Conservation (phyloP, 805 yeast genomes). For the Candida oleophila region DNA sequence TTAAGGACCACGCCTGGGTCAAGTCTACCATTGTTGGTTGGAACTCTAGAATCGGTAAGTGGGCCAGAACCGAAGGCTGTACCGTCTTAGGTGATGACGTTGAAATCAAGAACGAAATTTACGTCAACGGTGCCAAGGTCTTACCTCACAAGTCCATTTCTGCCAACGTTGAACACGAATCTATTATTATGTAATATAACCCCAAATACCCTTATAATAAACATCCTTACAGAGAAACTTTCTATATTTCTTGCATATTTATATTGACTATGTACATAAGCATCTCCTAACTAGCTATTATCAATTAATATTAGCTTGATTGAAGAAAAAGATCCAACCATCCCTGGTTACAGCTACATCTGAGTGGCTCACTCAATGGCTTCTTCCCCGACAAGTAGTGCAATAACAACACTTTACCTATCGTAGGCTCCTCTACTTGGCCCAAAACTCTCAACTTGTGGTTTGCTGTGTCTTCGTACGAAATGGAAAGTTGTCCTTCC, state of each 20-base stretch:
- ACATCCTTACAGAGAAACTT: neutral
- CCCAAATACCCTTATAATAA: neutral
- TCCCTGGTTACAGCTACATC: conserved; percentile 41
- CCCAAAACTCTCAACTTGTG: conserved; percentile 47
- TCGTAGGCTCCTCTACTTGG: conserved; percentile 54
- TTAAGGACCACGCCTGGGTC: conserved; percentile 97
- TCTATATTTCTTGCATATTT: neutral
- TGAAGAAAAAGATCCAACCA: neutral
- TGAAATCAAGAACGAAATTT: conserved; percentile 95
- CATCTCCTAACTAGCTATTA: too few species aligned
- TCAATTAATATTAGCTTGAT: too few species aligned
- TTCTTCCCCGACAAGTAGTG: conserved; percentile 71
- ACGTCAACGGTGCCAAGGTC: conserved; percentile 99
- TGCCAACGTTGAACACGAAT: conserved; percentile 94
- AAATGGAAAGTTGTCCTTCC: conserved; percentile 22
- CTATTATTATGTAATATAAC: conserved; percentile 86
- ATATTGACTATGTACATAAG: neutral
- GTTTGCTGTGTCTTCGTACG: conserved; percentile 28
- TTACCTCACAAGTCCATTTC: conserved; percentile 98
- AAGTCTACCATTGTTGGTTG: conserved; percentile 98
- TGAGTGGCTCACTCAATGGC: conserved; percentile 61
- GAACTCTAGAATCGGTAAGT: conserved; percentile 96
- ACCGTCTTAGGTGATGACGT: conserved; percentile 99
- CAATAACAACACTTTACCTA: conserved; percentile 66
- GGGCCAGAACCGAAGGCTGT: conserved; percentile 98